phyloP scores from a whole-genome alignment of 2,329 filamentous ascomycete species.

The Leptoxyphium fumago region DNA sequence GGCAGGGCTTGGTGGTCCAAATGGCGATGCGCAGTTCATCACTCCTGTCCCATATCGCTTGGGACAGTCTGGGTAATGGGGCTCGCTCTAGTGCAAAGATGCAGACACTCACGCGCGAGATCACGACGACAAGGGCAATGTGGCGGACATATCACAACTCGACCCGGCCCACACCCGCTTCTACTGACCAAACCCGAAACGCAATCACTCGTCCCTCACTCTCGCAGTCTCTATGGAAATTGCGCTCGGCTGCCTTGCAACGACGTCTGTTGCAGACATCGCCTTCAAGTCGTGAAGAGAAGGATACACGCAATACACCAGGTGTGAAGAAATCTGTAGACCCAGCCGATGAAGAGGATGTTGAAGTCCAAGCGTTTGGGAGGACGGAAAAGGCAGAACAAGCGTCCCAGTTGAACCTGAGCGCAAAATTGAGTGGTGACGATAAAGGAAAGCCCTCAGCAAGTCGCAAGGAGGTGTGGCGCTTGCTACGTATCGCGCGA shows the following conservation, averaged over 20 bases:
- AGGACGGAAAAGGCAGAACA: constrained; percentile 72
- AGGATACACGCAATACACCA: constrained; percentile 8
- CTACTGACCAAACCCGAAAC: no score
- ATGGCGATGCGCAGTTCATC: constrained; percentile 3
- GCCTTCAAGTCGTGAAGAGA: constrained; percentile 4
- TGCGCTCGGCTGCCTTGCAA: not conserved
- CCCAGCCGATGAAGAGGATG: constrained; percentile 26
- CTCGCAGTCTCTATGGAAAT: not conserved
- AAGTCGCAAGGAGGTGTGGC: constrained; percentile 63
- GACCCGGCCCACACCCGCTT: not conserved
- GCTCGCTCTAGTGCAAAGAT: constrained; percentile 21
- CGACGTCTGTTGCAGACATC: constrained; percentile 5
- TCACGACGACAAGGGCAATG: not conserved
- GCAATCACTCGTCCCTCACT: not conserved
- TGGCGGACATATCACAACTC: not conserved
- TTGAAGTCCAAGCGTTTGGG: constrained; percentile 48
- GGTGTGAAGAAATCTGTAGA: constrained; percentile 6
- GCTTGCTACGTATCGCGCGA: constrained; percentile 74
- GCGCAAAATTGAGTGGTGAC: constrained; percentile 66
- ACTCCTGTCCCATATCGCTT: constrained; percentile 14
- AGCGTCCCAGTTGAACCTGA: constrained; percentile 78
- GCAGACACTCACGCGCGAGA: constrained; percentile 2
- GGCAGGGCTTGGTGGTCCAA: not conserved
- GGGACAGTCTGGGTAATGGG: constrained; percentile 20
- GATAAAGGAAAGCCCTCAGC: constrained; percentile 31